phyloP scores from a whole-genome alignment of 345 rosid genomes.

The Eucalyptus polyanthemos region DNA sequence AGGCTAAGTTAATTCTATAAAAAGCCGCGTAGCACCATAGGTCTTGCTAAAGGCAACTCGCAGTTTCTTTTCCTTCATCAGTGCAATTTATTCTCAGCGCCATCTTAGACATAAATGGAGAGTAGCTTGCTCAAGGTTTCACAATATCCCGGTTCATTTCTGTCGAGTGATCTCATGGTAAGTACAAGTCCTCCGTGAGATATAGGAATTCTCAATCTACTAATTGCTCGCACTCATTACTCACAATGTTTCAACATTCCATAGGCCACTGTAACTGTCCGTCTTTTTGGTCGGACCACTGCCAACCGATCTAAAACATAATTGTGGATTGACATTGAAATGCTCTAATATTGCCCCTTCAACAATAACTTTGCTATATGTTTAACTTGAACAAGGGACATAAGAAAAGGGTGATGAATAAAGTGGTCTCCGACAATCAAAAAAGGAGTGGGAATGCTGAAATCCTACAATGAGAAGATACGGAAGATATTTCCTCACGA shows the following conservation, averaged over 20 bases:
- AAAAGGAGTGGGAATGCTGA: background rate
- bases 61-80: background rate
- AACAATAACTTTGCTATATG: background rate
- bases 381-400: background rate
- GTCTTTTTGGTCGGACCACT: background rate
- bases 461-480: background rate
- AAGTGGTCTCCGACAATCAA: background rate
- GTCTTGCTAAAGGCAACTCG: background rate
- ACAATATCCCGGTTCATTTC: background rate
- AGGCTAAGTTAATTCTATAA: background rate
- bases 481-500: background rate
- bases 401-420: background rate
- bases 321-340: background rate
- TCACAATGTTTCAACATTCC: background rate
- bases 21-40: background rate
- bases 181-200: background rate
- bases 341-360: background rate
- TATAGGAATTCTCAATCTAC: background rate
- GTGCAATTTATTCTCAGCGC: background rate
- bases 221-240: background rate
- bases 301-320: background rate
- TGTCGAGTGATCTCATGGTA: background rate
- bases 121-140: background rate
- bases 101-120: background rate
- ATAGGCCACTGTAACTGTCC: background rate